Evolutionary conservation across 148 eudicot genomes (phyloP).

Genomic region (Salicornia ramosissima): DNA sequence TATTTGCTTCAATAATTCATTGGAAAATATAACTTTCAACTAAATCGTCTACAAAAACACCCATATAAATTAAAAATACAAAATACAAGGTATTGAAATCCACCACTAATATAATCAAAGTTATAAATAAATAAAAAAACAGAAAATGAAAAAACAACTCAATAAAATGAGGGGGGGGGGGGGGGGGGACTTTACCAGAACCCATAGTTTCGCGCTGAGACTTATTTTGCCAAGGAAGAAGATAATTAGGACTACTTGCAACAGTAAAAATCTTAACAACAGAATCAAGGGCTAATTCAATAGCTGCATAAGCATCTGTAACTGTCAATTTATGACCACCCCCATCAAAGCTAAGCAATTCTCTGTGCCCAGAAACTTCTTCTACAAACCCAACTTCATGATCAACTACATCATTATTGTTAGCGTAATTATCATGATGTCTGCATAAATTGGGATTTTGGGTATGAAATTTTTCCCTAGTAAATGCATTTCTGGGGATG

Average conservation of each 20-base stretch:
- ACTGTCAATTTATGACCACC: not conserved
- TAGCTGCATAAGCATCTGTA: slow-evolving; percentile 49
- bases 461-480: slow-evolving; percentile 3
- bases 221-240: slow-evolving; percentile 94
- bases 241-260: slow-evolving; percentile 75
- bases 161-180: not conserved
- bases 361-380: slow-evolving; percentile 6
- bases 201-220: slow-evolving; percentile 90
- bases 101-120: not conserved
- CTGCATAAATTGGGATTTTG: not conserved
- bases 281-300: slow-evolving; percentile 82
- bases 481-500: not conserved
- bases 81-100: no score
- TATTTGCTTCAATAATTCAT: not conserved
- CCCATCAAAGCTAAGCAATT: not conserved
- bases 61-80: no score
- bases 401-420: not conserved
- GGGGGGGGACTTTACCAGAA: slow-evolving; percentile 42
- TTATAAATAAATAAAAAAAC: not conserved
- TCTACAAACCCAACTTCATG: not conserved
- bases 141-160: not conserved
- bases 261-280: slow-evolving; percentile 92
- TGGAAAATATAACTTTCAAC: not conserved
- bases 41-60: no score
- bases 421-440: not conserved